Conservation (phyloP, 2,329 filamentous ascomycete species). For the Neofusicoccum kwambonambiense region DNA sequence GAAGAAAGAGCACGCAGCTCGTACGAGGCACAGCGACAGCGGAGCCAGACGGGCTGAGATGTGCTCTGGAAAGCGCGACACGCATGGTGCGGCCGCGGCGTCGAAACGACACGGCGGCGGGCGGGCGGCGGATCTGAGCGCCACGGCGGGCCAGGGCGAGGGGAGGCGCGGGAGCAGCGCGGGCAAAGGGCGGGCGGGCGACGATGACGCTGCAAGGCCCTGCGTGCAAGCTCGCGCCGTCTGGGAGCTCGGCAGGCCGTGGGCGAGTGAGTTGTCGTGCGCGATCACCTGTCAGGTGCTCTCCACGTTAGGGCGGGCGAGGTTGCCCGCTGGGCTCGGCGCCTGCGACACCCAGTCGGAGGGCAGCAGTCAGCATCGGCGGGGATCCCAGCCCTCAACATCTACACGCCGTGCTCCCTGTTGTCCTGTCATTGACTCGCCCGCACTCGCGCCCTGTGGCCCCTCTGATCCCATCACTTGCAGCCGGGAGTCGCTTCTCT, state of each 20-base stretch:
- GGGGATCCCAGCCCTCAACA: slow-evolving; percentile 13
- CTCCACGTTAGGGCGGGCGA: background rate
- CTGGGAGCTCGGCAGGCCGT: background rate
- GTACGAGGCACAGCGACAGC: slow-evolving; percentile 9
- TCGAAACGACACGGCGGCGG: background rate
- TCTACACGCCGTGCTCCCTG: background rate
- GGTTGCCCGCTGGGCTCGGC: background rate
- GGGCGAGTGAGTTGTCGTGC: slow-evolving; percentile 6
- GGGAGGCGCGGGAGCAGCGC: background rate
- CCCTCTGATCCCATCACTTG: background rate
- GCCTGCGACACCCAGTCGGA: slow-evolving; percentile 1
- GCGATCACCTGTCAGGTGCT: slow-evolving; percentile 1
- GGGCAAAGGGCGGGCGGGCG: background rate
- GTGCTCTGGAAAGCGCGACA: background rate
- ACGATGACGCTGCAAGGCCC: no score
- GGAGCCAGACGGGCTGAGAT: background rate
- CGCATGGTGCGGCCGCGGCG: background rate
- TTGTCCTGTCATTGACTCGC: background rate
- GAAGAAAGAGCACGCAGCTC: background rate
- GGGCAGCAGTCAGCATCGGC: background rate
- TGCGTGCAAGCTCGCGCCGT: no score
- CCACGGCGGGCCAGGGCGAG: background rate
- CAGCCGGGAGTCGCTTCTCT: background rate
- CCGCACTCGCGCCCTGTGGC: background rate
- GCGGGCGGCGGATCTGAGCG: background rate